A percentile compares a stretch with the other conserved stretches of the same genome.
Evolutionary conservation across 2,329 filamentous ascomycete species (phyloP).

Genomic region (Chlorencoelia australis): DNA sequence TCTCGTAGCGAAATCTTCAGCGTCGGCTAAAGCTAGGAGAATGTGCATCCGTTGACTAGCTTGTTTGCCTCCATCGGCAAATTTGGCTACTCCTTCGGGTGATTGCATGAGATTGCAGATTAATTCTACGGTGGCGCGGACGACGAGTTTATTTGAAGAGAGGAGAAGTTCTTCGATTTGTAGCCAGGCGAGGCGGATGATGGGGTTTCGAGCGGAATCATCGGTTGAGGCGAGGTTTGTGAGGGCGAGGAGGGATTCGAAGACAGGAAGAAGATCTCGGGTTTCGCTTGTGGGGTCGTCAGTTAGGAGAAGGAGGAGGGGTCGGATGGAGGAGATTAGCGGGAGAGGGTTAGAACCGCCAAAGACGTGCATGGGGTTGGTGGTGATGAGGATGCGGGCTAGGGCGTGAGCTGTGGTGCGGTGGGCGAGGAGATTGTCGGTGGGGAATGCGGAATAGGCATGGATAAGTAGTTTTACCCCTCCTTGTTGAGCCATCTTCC

Average conservation of each 20-base stretch:
- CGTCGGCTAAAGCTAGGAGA: conserved; percentile 77
- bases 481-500: conserved; percentile 84
- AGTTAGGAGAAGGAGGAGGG: conserved; percentile 64
- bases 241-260: conserved; percentile 82
- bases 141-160: conserved; percentile 62
- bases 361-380: conserved; percentile 77
- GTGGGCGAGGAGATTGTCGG: conserved; percentile 37
- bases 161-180: conserved; percentile 78
- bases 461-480: conserved; percentile 75
- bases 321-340: conserved; percentile 70
- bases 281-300: conserved; percentile 52
- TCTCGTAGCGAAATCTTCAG: conserved; percentile 69
- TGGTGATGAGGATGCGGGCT: conserved; percentile 76
- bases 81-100: conserved; percentile 56
- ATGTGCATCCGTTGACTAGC: conserved; percentile 71
- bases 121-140: conserved; percentile 77
- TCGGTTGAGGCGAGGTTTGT: conserved; percentile 86
- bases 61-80: conserved; percentile 55
- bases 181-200: conserved; percentile 65
- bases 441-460: conserved; percentile 52
- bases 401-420: conserved; percentile 68
- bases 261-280: conserved; percentile 75
- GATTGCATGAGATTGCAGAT: conserved; percentile 80
- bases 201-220: conserved; percentile 49
- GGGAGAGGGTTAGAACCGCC: conserved; percentile 64